phyloP scores from a whole-genome alignment of 495 filamentous ascomycete genomes.

The Acidiella bohemica region DNA sequence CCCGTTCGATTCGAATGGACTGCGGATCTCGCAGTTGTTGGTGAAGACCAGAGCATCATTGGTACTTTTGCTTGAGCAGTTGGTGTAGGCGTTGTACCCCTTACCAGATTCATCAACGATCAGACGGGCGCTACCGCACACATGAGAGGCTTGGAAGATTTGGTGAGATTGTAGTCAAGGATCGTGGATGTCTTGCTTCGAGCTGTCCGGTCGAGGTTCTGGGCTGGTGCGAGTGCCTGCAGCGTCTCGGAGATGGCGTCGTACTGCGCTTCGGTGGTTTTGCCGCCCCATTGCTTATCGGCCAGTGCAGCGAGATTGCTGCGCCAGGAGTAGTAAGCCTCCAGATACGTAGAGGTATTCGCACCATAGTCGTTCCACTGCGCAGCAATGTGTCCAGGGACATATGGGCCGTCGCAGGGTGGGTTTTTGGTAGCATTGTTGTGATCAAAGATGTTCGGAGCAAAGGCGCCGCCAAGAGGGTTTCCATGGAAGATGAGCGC shows the following conservation, averaged over 20 bases:
- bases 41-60: conserved; percentile 22
- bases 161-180: conserved; percentile 29
- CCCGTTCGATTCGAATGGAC: conserved; percentile 36
- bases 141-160: no score
- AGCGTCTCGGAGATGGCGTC: conserved; percentile 27
- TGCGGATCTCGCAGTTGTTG: conserved; percentile 28
- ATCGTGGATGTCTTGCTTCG: conserved; percentile 30
- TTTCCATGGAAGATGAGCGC: conserved; percentile 34
- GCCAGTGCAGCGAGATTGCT: conserved; percentile 37
- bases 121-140: conserved; percentile 3
- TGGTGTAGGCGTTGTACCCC: conserved; percentile 30
- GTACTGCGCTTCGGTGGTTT: conserved; percentile 32
- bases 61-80: conserved; percentile 22
- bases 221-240: conserved; percentile 30
- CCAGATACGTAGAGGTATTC: conserved; percentile 34
- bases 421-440: conserved; percentile 35
- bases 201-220: conserved; percentile 37
- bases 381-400: conserved; percentile 34
- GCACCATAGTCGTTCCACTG: conserved; percentile 42
- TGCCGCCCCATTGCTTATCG: conserved; percentile 44
- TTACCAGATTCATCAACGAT: conserved; percentile 34
- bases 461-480: conserved; percentile 30
- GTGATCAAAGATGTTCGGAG: conserved; percentile 37
- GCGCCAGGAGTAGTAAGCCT: conserved; percentile 38
- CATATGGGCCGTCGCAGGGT: conserved; percentile 25